Percentiles rank a stretch among this genome's conserved stretches.
Conservation (phyloP, 2,329 filamentous ascomycete genomes). For the Tolypocladium guangdongense region DNA sequence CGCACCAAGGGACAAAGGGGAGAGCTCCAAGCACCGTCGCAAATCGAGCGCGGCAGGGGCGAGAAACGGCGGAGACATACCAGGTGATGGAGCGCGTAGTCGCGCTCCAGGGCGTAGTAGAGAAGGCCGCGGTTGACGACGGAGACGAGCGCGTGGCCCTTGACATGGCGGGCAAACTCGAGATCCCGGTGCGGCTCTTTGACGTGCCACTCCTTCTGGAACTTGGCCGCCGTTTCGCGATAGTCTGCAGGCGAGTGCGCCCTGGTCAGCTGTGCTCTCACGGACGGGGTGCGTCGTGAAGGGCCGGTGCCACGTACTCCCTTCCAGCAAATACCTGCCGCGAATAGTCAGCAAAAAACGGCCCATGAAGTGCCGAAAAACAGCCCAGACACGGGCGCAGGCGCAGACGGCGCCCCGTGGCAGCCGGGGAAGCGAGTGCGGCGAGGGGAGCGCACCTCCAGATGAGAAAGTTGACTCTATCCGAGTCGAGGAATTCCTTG, state of each 20-base stretch:
- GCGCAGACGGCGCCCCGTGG: conserved; percentile 1
- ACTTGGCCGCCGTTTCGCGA: conserved; percentile 55
- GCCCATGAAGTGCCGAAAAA: neutral
- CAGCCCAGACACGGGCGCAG: neutral
- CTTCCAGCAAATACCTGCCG: conserved; percentile 48
- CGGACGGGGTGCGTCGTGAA: conserved; percentile 1
- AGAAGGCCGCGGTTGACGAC: conserved; percentile 53
- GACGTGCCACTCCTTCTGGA: conserved; percentile 59
- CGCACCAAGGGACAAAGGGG: neutral
- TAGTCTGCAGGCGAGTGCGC: conserved; percentile 38
- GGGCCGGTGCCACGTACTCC: conserved; percentile 37
- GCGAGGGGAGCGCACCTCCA: conserved; percentile 49
- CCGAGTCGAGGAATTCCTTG: conserved; percentile 54
- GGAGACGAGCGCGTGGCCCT: conserved; percentile 52
- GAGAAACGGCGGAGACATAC: conserved; percentile 24
- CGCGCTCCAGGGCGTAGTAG: conserved; percentile 48
- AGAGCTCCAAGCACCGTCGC: neutral
- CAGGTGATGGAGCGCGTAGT: conserved; percentile 35
- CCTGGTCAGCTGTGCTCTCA: conserved; percentile 12
- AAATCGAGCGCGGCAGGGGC: neutral
- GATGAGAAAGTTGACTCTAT: conserved; percentile 59
- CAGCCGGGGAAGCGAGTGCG: conserved; percentile 14
- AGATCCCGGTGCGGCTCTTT: conserved; percentile 51
- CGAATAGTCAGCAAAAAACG: conserved; percentile 5
- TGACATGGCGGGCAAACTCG: conserved; percentile 53